Evolutionary conservation across 148 eudicot genomes (phyloP).

Genomic region (Mesembryanthemum crystallinum): DNA sequence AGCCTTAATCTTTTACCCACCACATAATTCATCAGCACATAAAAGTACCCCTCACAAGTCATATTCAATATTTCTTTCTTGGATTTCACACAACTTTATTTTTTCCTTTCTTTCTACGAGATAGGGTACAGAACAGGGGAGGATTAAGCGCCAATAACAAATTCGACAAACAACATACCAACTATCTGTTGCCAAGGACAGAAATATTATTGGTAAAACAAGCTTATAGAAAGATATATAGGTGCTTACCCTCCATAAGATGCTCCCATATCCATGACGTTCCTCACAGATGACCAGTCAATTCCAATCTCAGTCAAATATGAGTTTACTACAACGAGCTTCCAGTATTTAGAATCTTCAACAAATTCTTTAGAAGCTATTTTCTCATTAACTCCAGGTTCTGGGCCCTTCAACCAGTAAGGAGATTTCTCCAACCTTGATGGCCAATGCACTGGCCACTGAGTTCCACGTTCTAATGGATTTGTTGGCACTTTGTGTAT

Average conservation of each 20-base stretch:
- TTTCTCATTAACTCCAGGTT: too few relatives aligned
- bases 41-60: too few relatives aligned
- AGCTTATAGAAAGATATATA: not conserved
- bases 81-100: too few relatives aligned
- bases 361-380: conserved; percentile 60
- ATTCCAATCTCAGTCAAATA: conserved; percentile 66
- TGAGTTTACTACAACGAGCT: conserved; percentile 45
- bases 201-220: too few relatives aligned
- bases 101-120: too few relatives aligned
- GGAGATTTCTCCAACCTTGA: conserved; percentile 53
- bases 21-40: too few relatives aligned
- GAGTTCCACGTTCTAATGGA: conserved; percentile 52
- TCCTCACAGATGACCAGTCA: conserved; percentile 62
- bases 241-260: conserved; percentile 74
- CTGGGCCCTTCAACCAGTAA: too few relatives aligned
- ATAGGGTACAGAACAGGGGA: too few relatives aligned
- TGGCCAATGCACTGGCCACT: conserved; percentile 70
- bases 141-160: too few relatives aligned
- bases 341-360: conserved; percentile 61
- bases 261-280: conserved; percentile 83
- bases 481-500: conserved; percentile 58
- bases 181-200: too few relatives aligned
- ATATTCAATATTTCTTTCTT: too few relatives aligned
- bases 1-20: too few relatives aligned
- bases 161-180: not conserved